A percentile compares a stretch with the other conserved stretches of the same genome.
Conservation (phyloP, 768 basidiomycete genomes). For the Panaeolus cyanescens region DNA sequence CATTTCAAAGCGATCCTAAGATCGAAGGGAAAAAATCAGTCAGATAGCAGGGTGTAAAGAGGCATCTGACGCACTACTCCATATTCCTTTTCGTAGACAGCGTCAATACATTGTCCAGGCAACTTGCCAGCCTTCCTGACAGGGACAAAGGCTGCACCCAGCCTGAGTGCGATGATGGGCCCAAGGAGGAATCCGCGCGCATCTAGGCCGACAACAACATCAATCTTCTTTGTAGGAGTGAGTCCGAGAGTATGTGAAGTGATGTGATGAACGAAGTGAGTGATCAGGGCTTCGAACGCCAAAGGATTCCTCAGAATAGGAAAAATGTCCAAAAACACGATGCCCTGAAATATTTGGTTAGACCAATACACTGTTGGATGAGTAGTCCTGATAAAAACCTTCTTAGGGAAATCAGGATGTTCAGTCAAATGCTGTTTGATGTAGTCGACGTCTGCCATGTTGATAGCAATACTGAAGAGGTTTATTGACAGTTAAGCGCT, state of each 20-base stretch:
- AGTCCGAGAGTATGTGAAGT: slow-evolving; percentile 73
- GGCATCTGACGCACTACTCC: slow-evolving; percentile 58
- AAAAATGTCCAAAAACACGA: slow-evolving; percentile 93
- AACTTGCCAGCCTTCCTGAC: slow-evolving; percentile 94
- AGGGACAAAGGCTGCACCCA: slow-evolving; percentile 94
- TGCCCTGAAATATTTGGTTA: slow-evolving; percentile 54
- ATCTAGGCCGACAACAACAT: slow-evolving; percentile 93
- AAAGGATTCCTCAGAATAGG: slow-evolving; percentile 87
- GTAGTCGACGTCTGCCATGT: slow-evolving; percentile 77
- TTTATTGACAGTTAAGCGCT: background rate
- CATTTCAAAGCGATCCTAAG: slow-evolving; percentile 93
- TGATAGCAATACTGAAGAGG: slow-evolving; percentile 3
- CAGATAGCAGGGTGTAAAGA: background rate
- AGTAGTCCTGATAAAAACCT: slow-evolving; percentile 48
- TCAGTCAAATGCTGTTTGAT: slow-evolving; percentile 60
- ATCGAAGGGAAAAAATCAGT: background rate
- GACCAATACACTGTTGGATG: background rate
- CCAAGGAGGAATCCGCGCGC: slow-evolving; percentile 96
- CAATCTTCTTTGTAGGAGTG: slow-evolving; percentile 67
- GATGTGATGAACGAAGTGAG: slow-evolving; percentile 84
- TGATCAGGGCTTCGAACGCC: slow-evolving; percentile 88
- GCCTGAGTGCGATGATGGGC: slow-evolving; percentile 85
- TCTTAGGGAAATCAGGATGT: slow-evolving; percentile 86
- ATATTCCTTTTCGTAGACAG: slow-evolving; percentile 90
- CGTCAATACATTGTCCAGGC: slow-evolving; percentile 80